Evolutionary conservation across 2,329 filamentous ascomycete genomes (phyloP).

Genomic region (Dactylella cylindrospora): DNA sequence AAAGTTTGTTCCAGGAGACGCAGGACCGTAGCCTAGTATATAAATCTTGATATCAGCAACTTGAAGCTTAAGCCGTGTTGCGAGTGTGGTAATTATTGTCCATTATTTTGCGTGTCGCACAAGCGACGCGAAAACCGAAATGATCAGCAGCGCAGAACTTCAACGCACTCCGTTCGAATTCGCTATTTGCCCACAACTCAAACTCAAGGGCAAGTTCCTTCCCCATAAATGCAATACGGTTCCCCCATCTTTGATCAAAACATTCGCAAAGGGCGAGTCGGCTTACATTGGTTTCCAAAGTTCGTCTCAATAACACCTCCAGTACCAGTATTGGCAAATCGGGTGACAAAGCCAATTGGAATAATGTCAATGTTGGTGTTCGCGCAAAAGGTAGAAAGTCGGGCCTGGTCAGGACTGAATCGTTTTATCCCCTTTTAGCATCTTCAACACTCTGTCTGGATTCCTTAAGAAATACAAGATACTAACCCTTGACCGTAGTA

Average conservation of each 20-base stretch:
- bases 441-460: not conserved
- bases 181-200: too few species aligned
- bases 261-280: slow-evolving; percentile 56
- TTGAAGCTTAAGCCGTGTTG: slow-evolving; percentile 17
- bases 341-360: slow-evolving; percentile 55
- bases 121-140: not conserved
- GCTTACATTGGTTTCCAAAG: slow-evolving; percentile 51
- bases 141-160: too few species aligned
- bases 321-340: slow-evolving; percentile 52
- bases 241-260: slow-evolving; percentile 57
- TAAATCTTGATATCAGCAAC: slow-evolving; percentile 8
- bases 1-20: slow-evolving; percentile 15
- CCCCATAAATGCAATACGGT: too few species aligned
- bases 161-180: too few species aligned
- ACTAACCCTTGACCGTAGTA: slow-evolving; percentile 42
- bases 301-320: slow-evolving; percentile 54
- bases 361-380: slow-evolving; percentile 54
- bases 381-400: slow-evolving; percentile 40
- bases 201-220: too few species aligned
- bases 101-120: too few species aligned
- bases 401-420: slow-evolving; percentile 49
- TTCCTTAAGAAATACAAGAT: not conserved
- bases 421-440: not conserved
- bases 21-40: slow-evolving; percentile 15
- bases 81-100: slow-evolving; percentile 21